Evolutionary conservation across 768 basidiomycete species (phyloP), one percentile per base, ranked within the genome.

Genomic region (Hortiboletus campestris): DNA sequence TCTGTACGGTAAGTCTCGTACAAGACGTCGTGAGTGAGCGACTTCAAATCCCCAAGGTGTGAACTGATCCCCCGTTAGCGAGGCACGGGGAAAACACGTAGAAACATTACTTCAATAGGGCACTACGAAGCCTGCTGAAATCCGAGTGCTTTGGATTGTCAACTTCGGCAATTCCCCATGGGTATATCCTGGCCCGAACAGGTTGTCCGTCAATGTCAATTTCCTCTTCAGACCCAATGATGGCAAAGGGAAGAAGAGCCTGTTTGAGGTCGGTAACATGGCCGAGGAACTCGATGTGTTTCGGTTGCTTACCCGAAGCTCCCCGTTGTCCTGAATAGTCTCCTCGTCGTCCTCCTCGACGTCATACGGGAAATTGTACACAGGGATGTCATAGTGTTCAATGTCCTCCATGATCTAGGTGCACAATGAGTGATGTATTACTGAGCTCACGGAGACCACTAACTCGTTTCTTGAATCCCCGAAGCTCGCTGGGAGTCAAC

Each of bases 91-190:
- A n/a, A 43, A 40, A 46, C 16, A 7, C 47, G 38, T 16, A 8
- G 10, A 22, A 73, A 46, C 20, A 79, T 65, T 70, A 94, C 93
- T 89, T 90, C 64, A 99, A 80, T 51, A 99, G 79, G 40, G 95
- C 96, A 59, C 90, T 89, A 63, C 96, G 80, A 56, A 99, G 83
- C 55, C 94, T 80, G 73, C 89, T 91, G 72, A 98, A 98, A 78
- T 99, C 97, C n/a, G 92, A 97, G 77, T 99, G 97, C 71, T 93
- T 90, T n/a, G 94, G 94, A 74, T 98, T 98, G 79, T 99, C 97
- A 58, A 98, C 95, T 71, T 98, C 95, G 48, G 91, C 97, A 57
- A 98, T 82, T 66, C 97, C 97, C 97, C 97, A 99, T 5, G 97
- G 97, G 74, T 98, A 99, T 68, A 94, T 87, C 63, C 97, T 83